Evolutionary conservation across 2,329 filamentous ascomycete genomes (phyloP).

Genomic region (Colletotrichum acutatum): DNA sequence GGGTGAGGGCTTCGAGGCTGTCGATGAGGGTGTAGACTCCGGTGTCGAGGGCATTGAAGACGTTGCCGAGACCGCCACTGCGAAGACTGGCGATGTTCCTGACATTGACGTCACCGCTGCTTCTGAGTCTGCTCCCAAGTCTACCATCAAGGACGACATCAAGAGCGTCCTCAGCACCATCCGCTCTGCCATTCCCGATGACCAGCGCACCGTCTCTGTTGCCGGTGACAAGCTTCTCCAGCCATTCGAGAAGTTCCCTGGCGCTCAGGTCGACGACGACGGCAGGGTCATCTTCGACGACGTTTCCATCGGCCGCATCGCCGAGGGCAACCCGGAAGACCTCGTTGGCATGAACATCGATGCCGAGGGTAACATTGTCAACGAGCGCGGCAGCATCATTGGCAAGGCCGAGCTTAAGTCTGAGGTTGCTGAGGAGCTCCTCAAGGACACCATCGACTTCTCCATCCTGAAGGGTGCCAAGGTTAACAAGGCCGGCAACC

Average conservation of each 20-base stretch:
- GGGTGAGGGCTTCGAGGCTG: not conserved
- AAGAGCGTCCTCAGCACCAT: conserved; percentile 26
- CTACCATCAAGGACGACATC: conserved; percentile 24
- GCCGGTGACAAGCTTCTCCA: conserved; percentile 33
- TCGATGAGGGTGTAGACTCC: not conserved
- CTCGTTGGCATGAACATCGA: conserved; percentile 49
- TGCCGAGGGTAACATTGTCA: conserved; percentile 49
- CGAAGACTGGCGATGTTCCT: conserved; percentile 14
- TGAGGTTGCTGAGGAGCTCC: conserved; percentile 43
- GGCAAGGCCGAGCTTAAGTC: conserved; percentile 48
- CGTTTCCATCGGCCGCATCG: conserved; percentile 49
- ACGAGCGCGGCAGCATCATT: conserved; percentile 48
- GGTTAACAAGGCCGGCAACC: conserved; percentile 69
- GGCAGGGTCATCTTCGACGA: conserved; percentile 51
- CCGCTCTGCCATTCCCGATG: conserved; percentile 22
- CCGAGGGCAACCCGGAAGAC: conserved; percentile 49
- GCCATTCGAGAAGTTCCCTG: conserved; percentile 50
- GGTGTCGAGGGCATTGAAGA: not conserved
- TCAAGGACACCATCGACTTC: conserved; percentile 51
- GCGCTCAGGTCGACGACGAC: conserved; percentile 48
- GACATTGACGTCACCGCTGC: conserved; percentile 2
- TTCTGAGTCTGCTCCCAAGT: conserved; percentile 18
- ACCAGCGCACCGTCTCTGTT: conserved; percentile 30
- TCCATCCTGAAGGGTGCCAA: conserved; percentile 63
- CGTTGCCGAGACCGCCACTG: not conserved